Conservation (phyloP, 352 stramenopile genomes). For the Phytopythium delawarense region DNA sequence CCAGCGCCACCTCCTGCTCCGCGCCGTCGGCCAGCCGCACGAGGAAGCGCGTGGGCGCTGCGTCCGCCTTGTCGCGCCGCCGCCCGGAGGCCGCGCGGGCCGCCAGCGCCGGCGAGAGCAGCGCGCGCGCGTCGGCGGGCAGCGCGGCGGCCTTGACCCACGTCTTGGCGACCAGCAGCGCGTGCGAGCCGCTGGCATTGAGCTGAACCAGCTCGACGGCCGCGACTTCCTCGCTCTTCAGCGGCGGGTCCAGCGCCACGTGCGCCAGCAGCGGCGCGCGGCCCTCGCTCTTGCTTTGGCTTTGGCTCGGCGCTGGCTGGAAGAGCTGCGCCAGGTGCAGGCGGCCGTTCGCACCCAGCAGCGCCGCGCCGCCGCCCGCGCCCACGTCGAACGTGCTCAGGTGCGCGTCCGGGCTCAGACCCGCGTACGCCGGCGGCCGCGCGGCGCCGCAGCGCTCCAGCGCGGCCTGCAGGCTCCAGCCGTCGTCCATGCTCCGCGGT, state of each 20-base stretch:
- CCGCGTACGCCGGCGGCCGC: slow-evolving; percentile 42
- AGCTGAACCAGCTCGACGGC: slow-evolving; percentile 58
- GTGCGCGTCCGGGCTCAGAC: slow-evolving; percentile 45
- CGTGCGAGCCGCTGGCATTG: slow-evolving; percentile 48
- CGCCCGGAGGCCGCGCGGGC: slow-evolving; percentile 7
- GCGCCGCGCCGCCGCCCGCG: slow-evolving; percentile 40
- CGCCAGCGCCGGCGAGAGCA: slow-evolving; percentile 3
- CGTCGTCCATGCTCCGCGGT: slow-evolving; percentile 12
- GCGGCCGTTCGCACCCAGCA: slow-evolving; percentile 38
- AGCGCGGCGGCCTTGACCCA: slow-evolving; percentile 66
- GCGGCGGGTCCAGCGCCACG: slow-evolving; percentile 54
- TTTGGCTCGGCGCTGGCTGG: slow-evolving; percentile 16
- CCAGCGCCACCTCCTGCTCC: slow-evolving; percentile 18
- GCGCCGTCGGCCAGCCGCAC: slow-evolving; percentile 48
- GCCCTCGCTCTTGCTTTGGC: neutral
- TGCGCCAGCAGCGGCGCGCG: slow-evolving; percentile 31
- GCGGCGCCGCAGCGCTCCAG: slow-evolving; percentile 64
- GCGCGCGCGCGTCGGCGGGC: slow-evolving; percentile 14
- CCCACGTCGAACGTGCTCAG: slow-evolving; percentile 67
- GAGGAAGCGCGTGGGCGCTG: slow-evolving; percentile 29
- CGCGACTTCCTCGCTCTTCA: slow-evolving; percentile 35
- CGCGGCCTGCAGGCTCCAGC: slow-evolving; percentile 49
- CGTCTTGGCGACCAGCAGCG: slow-evolving; percentile 46
- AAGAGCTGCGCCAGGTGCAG: slow-evolving; percentile 60
- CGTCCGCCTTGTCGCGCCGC: slow-evolving; percentile 11